Evolutionary conservation across 1,284 basidiomycete species (phyloP).

Genomic region (Rhodotorula sp.): DNA sequence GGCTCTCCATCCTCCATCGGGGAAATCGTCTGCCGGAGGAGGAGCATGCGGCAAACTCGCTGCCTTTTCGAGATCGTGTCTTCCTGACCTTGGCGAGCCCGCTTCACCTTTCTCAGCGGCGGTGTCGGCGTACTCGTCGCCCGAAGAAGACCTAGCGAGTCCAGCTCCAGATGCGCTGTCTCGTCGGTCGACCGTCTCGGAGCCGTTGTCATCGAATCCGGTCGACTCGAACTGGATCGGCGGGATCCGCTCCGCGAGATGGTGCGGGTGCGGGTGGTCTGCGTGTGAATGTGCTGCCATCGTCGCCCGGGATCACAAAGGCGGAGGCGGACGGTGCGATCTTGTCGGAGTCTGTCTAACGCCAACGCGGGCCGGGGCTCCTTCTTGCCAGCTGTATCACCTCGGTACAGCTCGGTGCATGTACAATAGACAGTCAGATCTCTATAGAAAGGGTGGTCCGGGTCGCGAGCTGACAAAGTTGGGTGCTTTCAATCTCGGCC

Average conservation of each 20-base stretch:
- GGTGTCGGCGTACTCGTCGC: neutral
- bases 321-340: too few species aligned
- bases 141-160: too few species aligned
- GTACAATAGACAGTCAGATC: too few species aligned
- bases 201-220: neutral
- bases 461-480: neutral
- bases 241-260: slow-evolving; percentile 21
- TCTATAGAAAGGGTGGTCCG: too few species aligned
- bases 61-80: neutral
- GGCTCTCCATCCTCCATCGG: slow-evolving; percentile 22
- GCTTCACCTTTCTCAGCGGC: neutral
- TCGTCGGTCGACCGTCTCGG: neutral
- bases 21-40: slow-evolving; percentile 3
- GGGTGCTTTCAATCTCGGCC: neutral
- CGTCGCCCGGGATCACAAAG: too few species aligned
- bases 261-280: slow-evolving; percentile 12
- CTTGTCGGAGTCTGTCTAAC: too few species aligned
- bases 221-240: neutral
- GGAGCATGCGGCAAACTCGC: neutral
- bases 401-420: too few species aligned
- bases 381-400: too few species aligned
- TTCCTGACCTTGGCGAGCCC: neutral
- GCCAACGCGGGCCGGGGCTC: too few species aligned
- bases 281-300: neutral
- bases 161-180: neutral